A percentile compares a stretch with the other conserved stretches of the same genome.
These are phyloP conservation scores for Annona cherimola DNA, from an alignment of 164 flowering plant species.

Conservation along the genomic window DNA sequence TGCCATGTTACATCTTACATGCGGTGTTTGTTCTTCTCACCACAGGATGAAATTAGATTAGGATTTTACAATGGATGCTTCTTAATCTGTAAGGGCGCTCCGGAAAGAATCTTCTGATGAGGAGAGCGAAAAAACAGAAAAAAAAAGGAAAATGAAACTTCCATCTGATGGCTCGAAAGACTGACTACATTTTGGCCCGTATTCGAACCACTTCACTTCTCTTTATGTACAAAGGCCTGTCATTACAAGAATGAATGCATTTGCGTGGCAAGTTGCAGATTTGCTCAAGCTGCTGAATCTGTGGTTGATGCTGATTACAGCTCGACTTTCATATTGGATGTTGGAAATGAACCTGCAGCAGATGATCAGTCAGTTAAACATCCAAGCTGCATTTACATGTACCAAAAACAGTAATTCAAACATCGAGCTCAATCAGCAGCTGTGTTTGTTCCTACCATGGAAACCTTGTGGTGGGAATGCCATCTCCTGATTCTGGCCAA, in stretches of 20 bases:
- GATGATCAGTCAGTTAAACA: background rate
- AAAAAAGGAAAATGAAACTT: too few relatives aligned
- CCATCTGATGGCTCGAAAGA: conserved; percentile 12
- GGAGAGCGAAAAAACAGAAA: conserved; percentile 18
- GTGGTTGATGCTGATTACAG: conserved; percentile 26
- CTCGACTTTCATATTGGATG: conserved; percentile 64
- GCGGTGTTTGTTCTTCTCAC: conserved; percentile 23
- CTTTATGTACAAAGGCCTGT: conserved; percentile 45
- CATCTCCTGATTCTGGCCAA: conserved; percentile 37
- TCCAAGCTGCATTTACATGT: background rate
- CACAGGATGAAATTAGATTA: conserved; percentile 36
- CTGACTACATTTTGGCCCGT: too few relatives aligned
- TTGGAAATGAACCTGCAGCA: conserved; percentile 50
- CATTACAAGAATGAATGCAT: conserved; percentile 6
- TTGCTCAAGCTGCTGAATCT: conserved; percentile 22
- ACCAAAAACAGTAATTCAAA: background rate
- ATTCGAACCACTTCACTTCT: conserved; percentile 16
- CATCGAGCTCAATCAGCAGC: background rate
- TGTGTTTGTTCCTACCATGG: conserved; percentile 44
- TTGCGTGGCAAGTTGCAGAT: conserved; percentile 12
- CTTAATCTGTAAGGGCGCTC: conserved; percentile 29
- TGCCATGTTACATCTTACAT: conserved; percentile 31
- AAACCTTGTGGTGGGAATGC: conserved; percentile 19
- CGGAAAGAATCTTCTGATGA: conserved; percentile 34
- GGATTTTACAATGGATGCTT: conserved; percentile 30